phyloP scores from a whole-genome alignment of 352 stramenopile species.

The Peronospora belbahrii region DNA sequence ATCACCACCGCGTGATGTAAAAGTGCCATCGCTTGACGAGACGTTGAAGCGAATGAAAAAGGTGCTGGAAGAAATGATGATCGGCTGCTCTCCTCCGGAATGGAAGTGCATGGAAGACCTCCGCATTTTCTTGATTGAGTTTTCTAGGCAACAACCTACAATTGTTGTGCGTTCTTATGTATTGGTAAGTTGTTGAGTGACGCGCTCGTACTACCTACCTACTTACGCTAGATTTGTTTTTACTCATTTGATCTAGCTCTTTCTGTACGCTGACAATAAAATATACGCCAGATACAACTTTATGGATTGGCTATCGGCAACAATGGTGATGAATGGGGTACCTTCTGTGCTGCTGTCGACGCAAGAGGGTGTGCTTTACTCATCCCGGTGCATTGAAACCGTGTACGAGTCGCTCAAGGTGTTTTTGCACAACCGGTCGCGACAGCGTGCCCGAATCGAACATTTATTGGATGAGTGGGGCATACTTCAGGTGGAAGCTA shows the following conservation, averaged over 20 bases:
- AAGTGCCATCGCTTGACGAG: conserved; percentile 48
- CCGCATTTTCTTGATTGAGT: conserved; percentile 67
- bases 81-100: conserved; percentile 45
- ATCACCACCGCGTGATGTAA: conserved; percentile 64
- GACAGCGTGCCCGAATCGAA: conserved; percentile 73
- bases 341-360: conserved; percentile 76
- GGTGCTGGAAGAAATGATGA: conserved; percentile 47
- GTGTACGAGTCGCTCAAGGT: conserved; percentile 82
- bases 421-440: conserved; percentile 71
- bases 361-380: conserved; percentile 76
- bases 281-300: conserved; percentile 81
- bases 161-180: conserved; percentile 79
- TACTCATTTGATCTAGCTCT: conserved; percentile 35
- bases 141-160: conserved; percentile 55
- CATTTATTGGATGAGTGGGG: conserved; percentile 78
- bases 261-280: conserved; percentile 82
- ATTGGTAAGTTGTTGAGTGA: conserved; percentile 36
- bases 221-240: conserved; percentile 3
- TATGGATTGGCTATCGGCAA: conserved; percentile 73
- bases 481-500: conserved; percentile 63
- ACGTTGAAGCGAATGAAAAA: conserved; percentile 41
- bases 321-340: conserved; percentile 79
- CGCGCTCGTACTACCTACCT: conserved; percentile 1
- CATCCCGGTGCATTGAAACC: conserved; percentile 65
- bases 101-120: conserved; percentile 80